Base-by-base conservation (phyloP, 345 rosid genomes). In the Aquilaria sinensis region DNA sequence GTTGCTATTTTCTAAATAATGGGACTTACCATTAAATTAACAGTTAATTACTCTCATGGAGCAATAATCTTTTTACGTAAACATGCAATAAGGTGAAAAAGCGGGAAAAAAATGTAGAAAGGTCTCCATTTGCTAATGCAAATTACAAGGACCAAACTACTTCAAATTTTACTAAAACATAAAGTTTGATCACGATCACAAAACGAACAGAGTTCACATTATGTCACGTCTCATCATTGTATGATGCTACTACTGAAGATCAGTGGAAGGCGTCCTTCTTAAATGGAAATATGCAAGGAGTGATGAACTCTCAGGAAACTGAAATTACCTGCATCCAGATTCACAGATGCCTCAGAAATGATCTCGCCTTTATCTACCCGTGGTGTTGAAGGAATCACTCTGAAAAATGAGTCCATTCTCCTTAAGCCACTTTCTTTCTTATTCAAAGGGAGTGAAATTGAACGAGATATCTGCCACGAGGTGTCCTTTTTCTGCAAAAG, bases 391-490 rank as follows among this genome's bases (percentile, higher is more conserved):
- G 88, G 87, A 72, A 93, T 78, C 51, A 93, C 82, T 32, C 98
- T 81, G 75, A 93, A 93, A 83, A 93, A 88, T 10, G 96, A 90
- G 68, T 93, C 97, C 85, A 76, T 82, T 80, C 92, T 81, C 76
- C 72, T 81, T 15, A 87, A 59, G 61, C 78, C 81, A 78, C 65
- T 55, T 53, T 90, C 96, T 72, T 93, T 93, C 65, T 64, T 66
- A 72, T 77, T 72, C 47, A 81, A 71, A 41, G 99, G 99, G 58
- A 90, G 90, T 45, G 99, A 94, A 57, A 87, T 86, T 23, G 99
- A 90, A 11, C 97, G 90, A 59, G 75, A 58, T 69, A 94, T 88
- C 66, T 76, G 70, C 34, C 56, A 58, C 56, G 47, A 75, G 13
- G 65, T 57, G 31, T 77, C 96, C 70, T 83, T 86, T 63, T 60